Percentiles rank a stretch among this genome's conserved stretches.
These are phyloP conservation scores for Trichaptum fuscoviolaceum DNA, from an alignment of 768 basidiomycete species.

Conservation along the genomic window DNA sequence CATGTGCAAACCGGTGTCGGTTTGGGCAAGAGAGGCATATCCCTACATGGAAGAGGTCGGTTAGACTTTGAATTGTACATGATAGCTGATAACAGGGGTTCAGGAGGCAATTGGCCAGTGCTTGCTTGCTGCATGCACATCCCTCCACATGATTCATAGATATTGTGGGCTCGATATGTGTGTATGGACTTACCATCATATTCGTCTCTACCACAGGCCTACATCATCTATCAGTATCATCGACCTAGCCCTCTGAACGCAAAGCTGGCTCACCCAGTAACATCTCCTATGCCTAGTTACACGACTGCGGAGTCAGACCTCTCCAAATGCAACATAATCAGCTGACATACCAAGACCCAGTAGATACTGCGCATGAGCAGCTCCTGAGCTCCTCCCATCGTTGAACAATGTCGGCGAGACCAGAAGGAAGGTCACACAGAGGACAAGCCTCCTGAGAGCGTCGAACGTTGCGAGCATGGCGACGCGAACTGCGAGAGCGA, in stretches of 20 bases:
- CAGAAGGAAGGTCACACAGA: constrained; percentile 17
- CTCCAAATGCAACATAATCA: constrained; percentile 1
- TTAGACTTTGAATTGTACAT: background rate
- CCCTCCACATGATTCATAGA: background rate
- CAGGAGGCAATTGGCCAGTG: background rate
- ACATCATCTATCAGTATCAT: constrained; percentile 11
- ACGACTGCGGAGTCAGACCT: constrained; percentile 6
- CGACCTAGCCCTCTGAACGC: constrained; percentile 1
- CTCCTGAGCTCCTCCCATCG: constrained; percentile 22
- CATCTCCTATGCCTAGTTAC: constrained; percentile 56
- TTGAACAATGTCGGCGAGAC: constrained; percentile 14
- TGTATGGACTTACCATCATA: constrained; percentile 54
- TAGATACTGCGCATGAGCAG: constrained; percentile 42
- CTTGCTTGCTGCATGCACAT: constrained; percentile 2
- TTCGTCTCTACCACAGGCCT: constrained; percentile 79
- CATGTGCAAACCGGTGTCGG: constrained; percentile 74
- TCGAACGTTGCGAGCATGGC: constrained; percentile 15
- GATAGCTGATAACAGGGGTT: constrained; percentile 1
- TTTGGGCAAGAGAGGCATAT: constrained; percentile 60
- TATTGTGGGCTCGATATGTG: constrained; percentile 1
- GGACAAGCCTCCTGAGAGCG: constrained; percentile 14
- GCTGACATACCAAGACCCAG: constrained; percentile 49
- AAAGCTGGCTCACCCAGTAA: constrained; percentile 52
- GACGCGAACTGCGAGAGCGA: background rate
- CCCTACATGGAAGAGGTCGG: constrained; percentile 37